Evolutionary conservation across 345 rosid genomes (phyloP).

Genomic region (Gossypium anomalum): DNA sequence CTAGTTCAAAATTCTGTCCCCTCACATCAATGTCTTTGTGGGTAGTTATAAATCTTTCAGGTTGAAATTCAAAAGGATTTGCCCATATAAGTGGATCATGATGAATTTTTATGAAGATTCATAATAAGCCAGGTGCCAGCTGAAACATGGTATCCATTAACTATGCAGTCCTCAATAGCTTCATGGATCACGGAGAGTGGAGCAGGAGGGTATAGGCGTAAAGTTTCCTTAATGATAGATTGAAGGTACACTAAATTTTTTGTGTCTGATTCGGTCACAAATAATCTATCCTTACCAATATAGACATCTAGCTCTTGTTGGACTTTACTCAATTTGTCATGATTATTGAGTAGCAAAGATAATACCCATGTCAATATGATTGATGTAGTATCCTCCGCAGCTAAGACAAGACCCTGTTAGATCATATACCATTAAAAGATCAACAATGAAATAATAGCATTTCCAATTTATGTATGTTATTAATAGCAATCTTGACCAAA

Average conservation of each 20-base stretch:
- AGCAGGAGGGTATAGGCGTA: too few species aligned
- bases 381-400: conserved; percentile 25
- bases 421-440: not conserved
- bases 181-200: conserved; percentile 17
- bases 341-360: conserved; percentile 31
- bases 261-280: not conserved
- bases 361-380: conserved; percentile 27
- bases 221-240: too few species aligned
- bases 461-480: too few species aligned
- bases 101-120: conserved; percentile 27
- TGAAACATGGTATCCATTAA: conserved; percentile 20
- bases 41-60: conserved; percentile 27
- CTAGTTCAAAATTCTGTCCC: conserved; percentile 22
- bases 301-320: conserved; percentile 27
- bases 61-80: conserved; percentile 22
- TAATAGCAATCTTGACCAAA: too few species aligned
- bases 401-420: conserved; percentile 23
- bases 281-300: conserved; percentile 20
- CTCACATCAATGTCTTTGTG: conserved; percentile 20
- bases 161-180: conserved; percentile 19
- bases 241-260: too few species aligned
- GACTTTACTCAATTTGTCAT: conserved; percentile 4
- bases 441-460: too few species aligned
- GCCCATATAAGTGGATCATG: conserved; percentile 28
- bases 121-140: conserved; percentile 20